phyloP scores from a whole-genome alignment of 495 filamentous ascomycete species.

The Aspergillus homomorphus region DNA sequence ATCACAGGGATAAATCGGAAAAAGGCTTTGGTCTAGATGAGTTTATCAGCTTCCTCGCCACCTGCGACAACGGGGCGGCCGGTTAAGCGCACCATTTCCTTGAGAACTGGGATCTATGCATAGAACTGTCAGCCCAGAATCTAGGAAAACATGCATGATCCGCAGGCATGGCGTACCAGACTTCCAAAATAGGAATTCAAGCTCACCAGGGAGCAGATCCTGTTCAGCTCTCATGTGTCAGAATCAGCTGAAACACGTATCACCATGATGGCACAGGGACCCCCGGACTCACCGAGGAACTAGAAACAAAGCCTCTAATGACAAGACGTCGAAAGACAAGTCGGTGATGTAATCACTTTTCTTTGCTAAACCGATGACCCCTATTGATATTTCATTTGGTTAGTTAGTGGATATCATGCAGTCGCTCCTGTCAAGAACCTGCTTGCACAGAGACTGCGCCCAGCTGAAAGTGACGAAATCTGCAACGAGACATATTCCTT shows the following conservation, averaged over 20 bases:
- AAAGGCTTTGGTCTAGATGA: constrained; percentile 74
- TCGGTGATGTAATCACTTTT: constrained; percentile 63
- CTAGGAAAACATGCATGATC: constrained; percentile 9
- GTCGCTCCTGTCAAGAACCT: neutral
- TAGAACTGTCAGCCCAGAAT: constrained; percentile 24
- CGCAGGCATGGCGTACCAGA: constrained; percentile 43
- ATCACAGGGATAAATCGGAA: constrained; percentile 89
- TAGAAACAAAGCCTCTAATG: constrained; percentile 84
- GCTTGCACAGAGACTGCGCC: constrained; percentile 1
- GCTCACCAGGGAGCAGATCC: constrained; percentile 83
- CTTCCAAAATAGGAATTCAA: constrained; percentile 90
- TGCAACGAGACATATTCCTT: constrained; percentile 18
- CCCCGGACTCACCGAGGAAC: constrained; percentile 60
- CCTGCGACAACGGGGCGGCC: constrained; percentile 2
- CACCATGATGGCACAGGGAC: neutral
- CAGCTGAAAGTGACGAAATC: constrained; percentile 9
- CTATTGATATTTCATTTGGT: constrained; percentile 36
- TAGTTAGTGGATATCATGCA: neutral
- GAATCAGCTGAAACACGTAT: constrained; percentile 6
- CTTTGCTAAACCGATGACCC: constrained; percentile 68
- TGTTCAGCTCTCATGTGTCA: constrained; percentile 26
- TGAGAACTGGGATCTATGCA: constrained; percentile 72
- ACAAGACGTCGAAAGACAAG: constrained; percentile 80
- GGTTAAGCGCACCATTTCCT: constrained; percentile 65
- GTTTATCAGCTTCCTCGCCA: constrained; percentile 28